Evolutionary conservation across 2,329 filamentous ascomycete species (phyloP), one percentile per base, ranked within the genome.

Genomic region (Ceratocystis albifundus): DNA sequence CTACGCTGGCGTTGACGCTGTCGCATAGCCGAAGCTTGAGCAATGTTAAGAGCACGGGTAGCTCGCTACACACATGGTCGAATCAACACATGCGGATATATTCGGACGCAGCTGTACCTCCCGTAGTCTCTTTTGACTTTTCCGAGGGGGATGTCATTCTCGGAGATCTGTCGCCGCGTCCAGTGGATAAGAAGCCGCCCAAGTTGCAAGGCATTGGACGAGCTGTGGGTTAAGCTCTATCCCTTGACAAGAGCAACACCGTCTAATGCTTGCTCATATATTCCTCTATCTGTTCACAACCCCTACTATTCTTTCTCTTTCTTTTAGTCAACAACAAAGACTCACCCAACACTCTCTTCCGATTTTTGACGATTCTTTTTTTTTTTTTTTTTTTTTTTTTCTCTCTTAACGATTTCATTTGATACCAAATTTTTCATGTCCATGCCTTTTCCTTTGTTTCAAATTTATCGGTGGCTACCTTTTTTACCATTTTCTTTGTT

Each of bases 121-220:
- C 77, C 2, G 55, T 28, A 28, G 30, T 59, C 55, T 74, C 77
- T 68, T 69, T 78, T 28, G 79, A 78, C 8, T 76, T 79, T 32
- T 78, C 79, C 5, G 66, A 68, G 12, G 78, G 83, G 3, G 79
- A 82, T 7, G 70, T 75, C 48, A 73, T 75, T 20, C 69, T 78
- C 6, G 78, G 75, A 4, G 80, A 78, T 1, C 72, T 82, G 4
- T 80, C 81, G 22, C 80, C 81, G 1, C 77, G 79, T 7, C 80
- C 80, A 12, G 71, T 77, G 10, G 48, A 45, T 15, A 66, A 65
- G 53, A 20, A 48, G n/a, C 67, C 65, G n/a, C 67, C 65, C 6
- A 76, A 76, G 66, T 74, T 76, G 66, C 77, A 76, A 10, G 77
- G 79, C 61, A 84, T 83, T 73, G 82, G 82, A 4, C 76, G 79